phyloP scores from a whole-genome alignment of 2,329 filamentous ascomycete species.

The Didymella exigua region DNA sequence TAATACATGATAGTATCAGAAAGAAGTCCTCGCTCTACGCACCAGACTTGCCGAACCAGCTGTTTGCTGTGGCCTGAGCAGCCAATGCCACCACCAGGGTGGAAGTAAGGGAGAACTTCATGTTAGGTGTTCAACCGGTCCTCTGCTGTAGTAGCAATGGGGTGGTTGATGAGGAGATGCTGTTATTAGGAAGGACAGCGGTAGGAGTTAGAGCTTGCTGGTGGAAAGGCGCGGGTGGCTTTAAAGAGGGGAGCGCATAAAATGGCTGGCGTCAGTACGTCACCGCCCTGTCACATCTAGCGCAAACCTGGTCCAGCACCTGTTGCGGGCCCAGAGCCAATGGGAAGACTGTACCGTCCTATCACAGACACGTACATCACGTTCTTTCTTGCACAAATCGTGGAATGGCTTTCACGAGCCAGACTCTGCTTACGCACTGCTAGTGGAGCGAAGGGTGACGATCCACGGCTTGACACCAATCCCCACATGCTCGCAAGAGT shows the following conservation, averaged over 20 bases:
- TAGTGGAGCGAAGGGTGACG: neutral
- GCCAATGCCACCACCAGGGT: slow-evolving; percentile 74
- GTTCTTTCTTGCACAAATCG: slow-evolving; percentile 27
- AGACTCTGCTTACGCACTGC: slow-evolving; percentile 8
- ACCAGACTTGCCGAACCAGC: slow-evolving; percentile 88
- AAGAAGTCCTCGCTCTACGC: slow-evolving; percentile 49
- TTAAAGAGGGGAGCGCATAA: slow-evolving; percentile 37
- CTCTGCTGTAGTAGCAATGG: slow-evolving; percentile 26
- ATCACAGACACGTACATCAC: slow-evolving; percentile 19
- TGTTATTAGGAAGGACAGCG: slow-evolving; percentile 13
- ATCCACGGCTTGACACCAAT: slow-evolving; percentile 12
- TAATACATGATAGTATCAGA: slow-evolving; percentile 1
- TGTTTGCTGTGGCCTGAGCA: slow-evolving; percentile 73
- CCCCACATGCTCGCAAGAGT: neutral
- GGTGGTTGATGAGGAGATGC: slow-evolving; percentile 24
- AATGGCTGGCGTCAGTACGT: slow-evolving; percentile 37
- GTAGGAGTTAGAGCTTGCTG: slow-evolving; percentile 11
- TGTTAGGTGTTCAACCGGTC: slow-evolving; percentile 52
- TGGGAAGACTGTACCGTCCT: slow-evolving; percentile 21
- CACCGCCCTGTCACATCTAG: slow-evolving; percentile 15
- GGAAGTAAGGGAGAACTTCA: slow-evolving; percentile 76
- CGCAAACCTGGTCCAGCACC: slow-evolving; percentile 24
- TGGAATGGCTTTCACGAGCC: slow-evolving; percentile 27
- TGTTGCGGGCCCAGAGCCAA: slow-evolving; percentile 29
- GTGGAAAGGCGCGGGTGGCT: slow-evolving; percentile 17